Base-by-base conservation (phyloP, 192 early-diverging fungal genomes). In the Coemansia sp. region DNA sequence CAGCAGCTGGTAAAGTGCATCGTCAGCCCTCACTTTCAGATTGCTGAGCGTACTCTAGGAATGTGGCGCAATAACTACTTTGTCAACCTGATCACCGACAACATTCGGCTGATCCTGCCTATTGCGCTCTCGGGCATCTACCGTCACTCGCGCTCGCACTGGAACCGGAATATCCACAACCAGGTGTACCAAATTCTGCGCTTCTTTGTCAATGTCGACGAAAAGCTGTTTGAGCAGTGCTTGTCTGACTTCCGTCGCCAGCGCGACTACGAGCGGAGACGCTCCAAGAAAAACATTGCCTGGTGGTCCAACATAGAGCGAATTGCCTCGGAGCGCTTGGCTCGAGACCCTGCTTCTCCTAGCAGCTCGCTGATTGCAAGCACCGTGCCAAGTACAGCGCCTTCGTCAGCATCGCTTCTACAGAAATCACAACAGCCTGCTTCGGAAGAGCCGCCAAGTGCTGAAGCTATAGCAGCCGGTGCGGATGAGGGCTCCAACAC, bases 41-140 rank as follows among this genome's bases (percentile, higher is more conserved):
- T 97, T n/a, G 95, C 96, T 31, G 97, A 99, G 80, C 85, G 97
- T 60, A 95, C 96, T 36, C 82, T 99, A 31, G 93, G 91, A 54
- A 95, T 92, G 72, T 99, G 97, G 97, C 96, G 96, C 78, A 99
- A 98, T 66, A 93, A 93, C 67, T 98, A 94, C 62, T 93, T 98
- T 76, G 91, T 93, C 59, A 94, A 87, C 66, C 71, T 99, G 74
- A 94, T 99, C 53, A 85, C 87, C 20, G 93, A 97, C 53, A 95
- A 99, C 80, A 89, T 91, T 20, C 79, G 82, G 38, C 82, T 87
- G 26, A 91, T 99, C 40, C 70, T 99, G 61, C 97, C 97, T 11
- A 93, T 99, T 56, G 89, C 96, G 80, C 96, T 99, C 57, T 84
- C 92, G 15, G 87, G 93, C 8, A 83, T 99, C 20, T 97, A 93